phyloP scores from a whole-genome alignment of 345 rosid species.

The Turnera subulata region DNA sequence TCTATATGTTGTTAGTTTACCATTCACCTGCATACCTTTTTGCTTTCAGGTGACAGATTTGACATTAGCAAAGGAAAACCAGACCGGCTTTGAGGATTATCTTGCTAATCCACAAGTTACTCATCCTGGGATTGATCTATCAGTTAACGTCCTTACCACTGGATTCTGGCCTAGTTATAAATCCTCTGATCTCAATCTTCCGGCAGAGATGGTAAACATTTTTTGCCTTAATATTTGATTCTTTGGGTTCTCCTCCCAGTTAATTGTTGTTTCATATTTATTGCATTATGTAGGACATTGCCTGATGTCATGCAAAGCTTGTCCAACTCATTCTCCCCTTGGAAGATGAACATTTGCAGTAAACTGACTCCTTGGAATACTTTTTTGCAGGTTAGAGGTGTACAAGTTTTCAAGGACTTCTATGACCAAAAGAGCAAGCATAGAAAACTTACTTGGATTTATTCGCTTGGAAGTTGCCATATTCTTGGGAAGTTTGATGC shows the following conservation, averaged over 20 bases:
- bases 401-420: slow-evolving; percentile 60
- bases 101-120: slow-evolving; percentile 46
- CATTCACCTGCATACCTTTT: background rate
- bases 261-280: background rate
- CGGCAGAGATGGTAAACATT: slow-evolving; percentile 65
- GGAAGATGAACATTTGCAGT: too few relatives aligned
- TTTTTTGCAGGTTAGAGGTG: slow-evolving; percentile 57
- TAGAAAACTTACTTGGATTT: slow-evolving; percentile 71
- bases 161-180: slow-evolving; percentile 95
- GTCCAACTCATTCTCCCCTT: background rate
- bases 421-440: slow-evolving; percentile 57
- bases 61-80: slow-evolving; percentile 84
- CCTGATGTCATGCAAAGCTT: background rate
- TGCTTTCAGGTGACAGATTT: slow-evolving; percentile 64
- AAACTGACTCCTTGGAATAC: too few relatives aligned
- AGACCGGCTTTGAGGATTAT: slow-evolving; percentile 64
- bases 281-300: background rate
- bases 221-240: background rate
- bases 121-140: slow-evolving; percentile 71
- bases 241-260: background rate
- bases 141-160: slow-evolving; percentile 82
- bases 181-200: slow-evolving; percentile 72
- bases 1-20: background rate
- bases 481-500: slow-evolving; percentile 59
- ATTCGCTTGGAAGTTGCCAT: slow-evolving; percentile 60